A percentile compares a stretch with the other conserved stretches of the same genome.
phyloP scores from a whole-genome alignment of 148 eudicot genomes.

The Vaccinium corymbosum region DNA sequence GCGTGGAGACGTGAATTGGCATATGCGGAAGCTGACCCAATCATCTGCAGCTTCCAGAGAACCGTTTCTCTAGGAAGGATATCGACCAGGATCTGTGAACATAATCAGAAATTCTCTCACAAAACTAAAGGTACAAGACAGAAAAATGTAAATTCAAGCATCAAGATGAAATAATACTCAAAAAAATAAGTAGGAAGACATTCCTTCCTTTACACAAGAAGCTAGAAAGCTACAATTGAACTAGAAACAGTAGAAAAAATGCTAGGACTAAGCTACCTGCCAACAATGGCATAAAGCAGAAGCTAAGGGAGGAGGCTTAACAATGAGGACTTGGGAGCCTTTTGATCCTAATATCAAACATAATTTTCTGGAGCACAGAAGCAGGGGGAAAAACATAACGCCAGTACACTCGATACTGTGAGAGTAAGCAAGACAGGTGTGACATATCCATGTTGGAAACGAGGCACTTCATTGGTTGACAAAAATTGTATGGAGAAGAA shows the following conservation, averaged over 20 bases:
- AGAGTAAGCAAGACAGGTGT: neutral
- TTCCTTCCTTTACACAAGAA: too few relatives aligned
- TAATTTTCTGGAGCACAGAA: too few relatives aligned
- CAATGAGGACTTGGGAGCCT: too few relatives aligned
- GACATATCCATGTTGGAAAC: neutral
- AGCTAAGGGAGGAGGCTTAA: too few relatives aligned
- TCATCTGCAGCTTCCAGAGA: slow-evolving; percentile 71
- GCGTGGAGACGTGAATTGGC: slow-evolving; percentile 73
- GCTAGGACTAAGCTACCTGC: too few relatives aligned
- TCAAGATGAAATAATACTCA: neutral
- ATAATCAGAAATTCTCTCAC: slow-evolving; percentile 17
- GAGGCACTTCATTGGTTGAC: neutral
- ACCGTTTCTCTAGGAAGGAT: slow-evolving; percentile 46
- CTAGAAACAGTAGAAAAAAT: too few relatives aligned
- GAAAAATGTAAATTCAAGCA: slow-evolving; percentile 2
- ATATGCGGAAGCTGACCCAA: slow-evolving; percentile 52
- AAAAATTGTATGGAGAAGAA: neutral
- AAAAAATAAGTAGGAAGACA: neutral
- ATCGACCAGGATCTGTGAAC: slow-evolving; percentile 51
- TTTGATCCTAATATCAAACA: too few relatives aligned
- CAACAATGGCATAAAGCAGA: too few relatives aligned
- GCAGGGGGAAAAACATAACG: neutral
- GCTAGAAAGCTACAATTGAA: too few relatives aligned
- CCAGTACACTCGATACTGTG: neutral
- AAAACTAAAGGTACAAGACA: neutral